phyloP scores from a whole-genome alignment of 1,284 basidiomycete species.

The Sporisorium graminicola region DNA sequence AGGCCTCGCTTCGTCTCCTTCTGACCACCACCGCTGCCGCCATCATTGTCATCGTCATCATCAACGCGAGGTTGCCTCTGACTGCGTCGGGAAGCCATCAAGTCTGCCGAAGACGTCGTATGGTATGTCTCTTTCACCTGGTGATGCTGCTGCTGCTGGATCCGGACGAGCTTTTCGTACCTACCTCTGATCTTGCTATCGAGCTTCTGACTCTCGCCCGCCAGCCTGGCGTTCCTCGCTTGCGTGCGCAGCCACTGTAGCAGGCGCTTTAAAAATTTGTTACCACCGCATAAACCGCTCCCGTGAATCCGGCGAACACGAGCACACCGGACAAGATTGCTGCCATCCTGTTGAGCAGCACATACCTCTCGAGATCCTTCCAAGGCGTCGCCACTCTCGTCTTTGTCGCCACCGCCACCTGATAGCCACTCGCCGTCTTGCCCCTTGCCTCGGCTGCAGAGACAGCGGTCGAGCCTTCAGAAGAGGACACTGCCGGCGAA shows the following conservation, averaged over 20 bases:
- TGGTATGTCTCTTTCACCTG: slow-evolving; percentile 6
- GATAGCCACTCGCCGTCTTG: slow-evolving; percentile 2
- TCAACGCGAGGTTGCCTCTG: neutral
- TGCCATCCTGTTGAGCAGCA: slow-evolving; percentile 56
- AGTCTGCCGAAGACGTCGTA: slow-evolving; percentile 6
- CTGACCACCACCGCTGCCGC: neutral
- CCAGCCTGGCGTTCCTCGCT: slow-evolving; percentile 2
- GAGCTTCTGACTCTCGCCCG: slow-evolving; percentile 7
- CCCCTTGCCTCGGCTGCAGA: slow-evolving; percentile 2
- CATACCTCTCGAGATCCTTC: slow-evolving; percentile 50
- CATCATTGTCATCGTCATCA: neutral
- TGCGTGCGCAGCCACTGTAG: slow-evolving; percentile 42
- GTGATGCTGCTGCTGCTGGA: slow-evolving; percentile 31
- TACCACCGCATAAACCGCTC: slow-evolving; percentile 52
- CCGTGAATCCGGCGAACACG: slow-evolving; percentile 53
- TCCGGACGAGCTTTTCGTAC: slow-evolving; percentile 39
- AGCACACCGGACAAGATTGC: slow-evolving; percentile 47
- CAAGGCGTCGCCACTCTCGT: slow-evolving; percentile 13
- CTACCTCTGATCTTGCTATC: slow-evolving; percentile 28
- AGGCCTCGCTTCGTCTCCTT: slow-evolving; percentile 10
- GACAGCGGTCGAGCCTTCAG: slow-evolving; percentile 5
- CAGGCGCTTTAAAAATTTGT: slow-evolving; percentile 62
- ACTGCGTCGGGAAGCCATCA: neutral
- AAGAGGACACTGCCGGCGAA: neutral
- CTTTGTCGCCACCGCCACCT: slow-evolving; percentile 18